These are phyloP conservation scores for Aspergillus saccharolyticus DNA, from an alignment of 495 filamentous ascomycete species.

Conservation along the genomic window DNA sequence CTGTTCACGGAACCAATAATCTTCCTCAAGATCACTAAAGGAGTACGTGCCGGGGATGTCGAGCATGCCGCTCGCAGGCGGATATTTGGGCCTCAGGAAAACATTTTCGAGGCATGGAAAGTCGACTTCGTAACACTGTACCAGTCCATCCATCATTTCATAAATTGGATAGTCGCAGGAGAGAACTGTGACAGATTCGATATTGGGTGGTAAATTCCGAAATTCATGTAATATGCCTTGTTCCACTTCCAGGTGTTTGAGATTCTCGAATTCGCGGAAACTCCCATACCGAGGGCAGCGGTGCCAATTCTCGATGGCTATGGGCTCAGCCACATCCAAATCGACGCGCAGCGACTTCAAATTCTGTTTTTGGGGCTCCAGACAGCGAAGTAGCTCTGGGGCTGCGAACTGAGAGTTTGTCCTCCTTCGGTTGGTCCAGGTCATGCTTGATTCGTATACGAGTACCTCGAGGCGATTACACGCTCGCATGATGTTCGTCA, in stretches of 20 bases:
- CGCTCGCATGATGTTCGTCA: slow-evolving; percentile 1
- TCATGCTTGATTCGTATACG: not conserved
- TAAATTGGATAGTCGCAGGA: not conserved
- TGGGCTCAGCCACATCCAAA: not conserved
- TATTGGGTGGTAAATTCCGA: not conserved
- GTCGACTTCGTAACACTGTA: not conserved
- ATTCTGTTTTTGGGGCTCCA: not conserved
- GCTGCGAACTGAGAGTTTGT: not conserved
- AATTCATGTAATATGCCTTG: not conserved
- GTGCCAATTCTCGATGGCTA: not conserved
- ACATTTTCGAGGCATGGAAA: not conserved
- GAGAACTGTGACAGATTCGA: not conserved
- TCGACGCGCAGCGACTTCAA: not conserved
- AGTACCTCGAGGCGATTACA: slow-evolving; percentile 1
- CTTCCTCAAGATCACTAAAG: not conserved
- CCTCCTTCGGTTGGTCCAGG: not conserved
- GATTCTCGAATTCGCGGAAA: not conserved
- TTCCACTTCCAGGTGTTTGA: not conserved
- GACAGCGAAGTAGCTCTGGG: not conserved
- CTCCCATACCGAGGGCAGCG: not conserved
- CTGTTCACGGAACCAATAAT: not conserved
- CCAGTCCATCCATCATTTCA: not conserved
- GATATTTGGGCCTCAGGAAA: not conserved
- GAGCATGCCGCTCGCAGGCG: not conserved
- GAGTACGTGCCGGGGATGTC: not conserved